Evolutionary conservation across 306 rosid genomes (phyloP).

Genomic region (Fragaria vesca): DNA sequence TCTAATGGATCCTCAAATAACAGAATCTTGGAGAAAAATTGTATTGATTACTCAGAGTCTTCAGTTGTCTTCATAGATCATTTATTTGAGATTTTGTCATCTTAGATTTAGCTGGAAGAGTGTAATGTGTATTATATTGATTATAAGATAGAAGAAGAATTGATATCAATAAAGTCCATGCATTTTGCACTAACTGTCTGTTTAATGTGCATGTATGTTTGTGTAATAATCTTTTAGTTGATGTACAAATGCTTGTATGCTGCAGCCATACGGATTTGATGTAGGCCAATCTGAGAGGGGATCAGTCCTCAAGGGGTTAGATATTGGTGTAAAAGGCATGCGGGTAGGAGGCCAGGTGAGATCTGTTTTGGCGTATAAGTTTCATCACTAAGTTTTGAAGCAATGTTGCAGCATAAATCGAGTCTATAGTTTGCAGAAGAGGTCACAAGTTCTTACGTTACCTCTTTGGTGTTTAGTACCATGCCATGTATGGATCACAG

Average conservation of each 20-base stretch:
- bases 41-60: neutral
- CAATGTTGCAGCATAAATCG: constrained; percentile 3
- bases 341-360: constrained; percentile 94
- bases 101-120: neutral
- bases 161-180: neutral
- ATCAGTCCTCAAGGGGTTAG: constrained; percentile 83
- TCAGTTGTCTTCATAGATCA: neutral
- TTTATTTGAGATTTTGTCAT: neutral
- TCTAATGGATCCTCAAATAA: neutral
- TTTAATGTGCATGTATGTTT: neutral
- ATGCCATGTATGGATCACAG: constrained; percentile 14
- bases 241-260: constrained; percentile 34
- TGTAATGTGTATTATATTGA: neutral
- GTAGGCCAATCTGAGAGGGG: constrained; percentile 91
- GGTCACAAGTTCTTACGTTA: neutral
- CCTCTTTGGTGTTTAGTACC: neutral
- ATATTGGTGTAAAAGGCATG: constrained; percentile 91
- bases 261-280: constrained; percentile 98
- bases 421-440: neutral
- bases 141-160: neutral
- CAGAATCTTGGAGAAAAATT: neutral
- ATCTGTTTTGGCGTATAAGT: constrained; percentile 15
- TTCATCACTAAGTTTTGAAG: constrained; percentile 14
- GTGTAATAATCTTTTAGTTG: constrained; percentile 5
- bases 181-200: neutral